Conservation (phyloP, 495 filamentous ascomycete genomes). For the Podospora sp. region DNA sequence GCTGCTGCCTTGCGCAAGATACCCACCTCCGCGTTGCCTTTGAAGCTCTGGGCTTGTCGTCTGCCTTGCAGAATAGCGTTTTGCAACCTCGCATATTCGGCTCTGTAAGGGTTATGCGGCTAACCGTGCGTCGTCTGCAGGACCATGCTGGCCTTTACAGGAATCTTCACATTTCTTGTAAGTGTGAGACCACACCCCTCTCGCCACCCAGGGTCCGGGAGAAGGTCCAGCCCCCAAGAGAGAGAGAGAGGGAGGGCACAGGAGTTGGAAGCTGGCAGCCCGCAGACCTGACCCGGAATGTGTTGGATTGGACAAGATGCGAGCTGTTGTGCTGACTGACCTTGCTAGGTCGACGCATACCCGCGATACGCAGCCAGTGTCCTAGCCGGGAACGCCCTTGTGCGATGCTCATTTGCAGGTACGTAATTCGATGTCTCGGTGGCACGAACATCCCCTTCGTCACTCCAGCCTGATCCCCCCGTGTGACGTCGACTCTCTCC, state of each 20-base stretch:
- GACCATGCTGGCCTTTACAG: constrained; percentile 77
- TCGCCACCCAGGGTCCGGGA: not conserved
- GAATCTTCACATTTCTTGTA: constrained; percentile 87
- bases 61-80: constrained; percentile 25
- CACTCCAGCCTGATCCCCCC: constrained; percentile 56
- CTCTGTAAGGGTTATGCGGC: constrained; percentile 7
- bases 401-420: constrained; percentile 80
- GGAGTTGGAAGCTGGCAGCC: constrained; percentile 6
- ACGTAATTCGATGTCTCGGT: constrained; percentile 49
- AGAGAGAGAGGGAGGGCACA: constrained; percentile 3
- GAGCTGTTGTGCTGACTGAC: constrained; percentile 33
- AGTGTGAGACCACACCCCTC: constrained; percentile 29
- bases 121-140: constrained; percentile 43
- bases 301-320: constrained; percentile 28
- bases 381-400: constrained; percentile 85
- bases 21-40: not conserved
- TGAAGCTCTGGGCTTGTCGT: constrained; percentile 2
- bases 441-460: constrained; percentile 24
- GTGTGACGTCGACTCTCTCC: constrained; percentile 50
- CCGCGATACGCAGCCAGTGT: constrained; percentile 87
- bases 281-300: not conserved
- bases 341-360: constrained; percentile 75
- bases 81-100: constrained; percentile 16
- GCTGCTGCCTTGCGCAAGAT: constrained; percentile 12
- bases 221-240: constrained; percentile 4